These are phyloP conservation scores for Globisporangium polare DNA, from an alignment of 352 stramenopile genomes.

Conservation along the genomic window DNA sequence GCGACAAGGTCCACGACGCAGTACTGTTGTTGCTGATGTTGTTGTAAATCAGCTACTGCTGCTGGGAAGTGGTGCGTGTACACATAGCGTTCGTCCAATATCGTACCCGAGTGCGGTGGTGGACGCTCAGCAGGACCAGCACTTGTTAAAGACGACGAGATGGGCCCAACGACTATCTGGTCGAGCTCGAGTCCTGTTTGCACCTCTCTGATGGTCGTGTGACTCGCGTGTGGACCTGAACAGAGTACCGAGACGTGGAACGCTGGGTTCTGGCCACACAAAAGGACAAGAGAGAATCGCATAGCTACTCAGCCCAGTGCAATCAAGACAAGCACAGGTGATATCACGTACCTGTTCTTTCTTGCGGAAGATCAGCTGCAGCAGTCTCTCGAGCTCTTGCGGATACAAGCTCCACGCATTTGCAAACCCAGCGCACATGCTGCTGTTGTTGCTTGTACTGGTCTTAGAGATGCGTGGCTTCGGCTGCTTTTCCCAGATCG, in stretches of 20 bases:
- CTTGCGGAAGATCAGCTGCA: constrained; percentile 37
- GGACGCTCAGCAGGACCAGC: constrained; percentile 2
- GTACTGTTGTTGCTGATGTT: constrained; percentile 27
- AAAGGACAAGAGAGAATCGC: neutral
- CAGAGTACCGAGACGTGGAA: constrained; percentile 46
- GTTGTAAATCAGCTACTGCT: constrained; percentile 1
- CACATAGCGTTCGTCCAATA: constrained; percentile 13
- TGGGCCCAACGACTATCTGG: constrained; percentile 43
- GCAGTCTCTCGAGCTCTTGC: constrained; percentile 28
- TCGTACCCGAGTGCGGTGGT: neutral
- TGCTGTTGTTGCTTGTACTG: neutral
- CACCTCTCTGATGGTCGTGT: constrained; percentile 33
- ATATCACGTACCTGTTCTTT: constrained; percentile 20
- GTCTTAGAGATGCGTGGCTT: neutral
- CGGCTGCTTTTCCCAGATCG: constrained; percentile 17
- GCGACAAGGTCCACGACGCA: constrained; percentile 43
- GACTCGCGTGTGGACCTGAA: constrained; percentile 24
- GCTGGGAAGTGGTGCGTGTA: constrained; percentile 26
- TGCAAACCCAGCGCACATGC: neutral
- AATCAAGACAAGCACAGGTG: neutral
- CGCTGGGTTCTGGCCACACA: constrained; percentile 21
- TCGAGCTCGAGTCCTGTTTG: constrained; percentile 27
- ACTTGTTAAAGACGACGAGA: constrained; percentile 25
- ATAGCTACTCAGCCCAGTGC: too few relatives aligned
- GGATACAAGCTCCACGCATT: constrained; percentile 37